Percentiles rank a stretch among this genome's conserved stretches.
Conservation (phyloP, 2,329 filamentous ascomycete species). For the Teratosphaeria nubilosa region DNA sequence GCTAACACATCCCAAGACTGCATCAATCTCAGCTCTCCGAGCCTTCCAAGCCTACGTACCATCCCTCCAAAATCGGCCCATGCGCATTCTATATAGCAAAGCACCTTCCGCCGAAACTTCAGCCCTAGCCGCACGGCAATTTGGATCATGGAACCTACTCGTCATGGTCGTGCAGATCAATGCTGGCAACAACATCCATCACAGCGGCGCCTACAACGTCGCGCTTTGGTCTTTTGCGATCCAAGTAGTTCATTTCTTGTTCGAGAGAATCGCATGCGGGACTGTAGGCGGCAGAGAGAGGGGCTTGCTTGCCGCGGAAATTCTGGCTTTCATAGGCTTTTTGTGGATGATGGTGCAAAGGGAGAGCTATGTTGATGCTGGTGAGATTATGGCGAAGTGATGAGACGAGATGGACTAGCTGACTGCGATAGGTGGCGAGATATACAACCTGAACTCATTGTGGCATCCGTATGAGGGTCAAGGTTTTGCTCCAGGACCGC, state of each 20-base stretch:
- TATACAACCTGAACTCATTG: neutral
- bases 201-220: constrained; percentile 1
- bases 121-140: constrained; percentile 1
- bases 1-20: neutral
- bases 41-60: constrained; percentile 1
- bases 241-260: neutral
- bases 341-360: constrained; percentile 1
- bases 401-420: neutral
- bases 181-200: neutral
- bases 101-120: neutral
- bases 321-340: neutral
- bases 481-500: neutral
- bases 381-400: neutral
- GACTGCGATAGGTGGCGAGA: neutral
- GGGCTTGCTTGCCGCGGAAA: constrained; percentile 1
- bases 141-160: constrained; percentile 1
- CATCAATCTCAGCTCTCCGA: neutral
- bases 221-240: constrained; percentile 1
- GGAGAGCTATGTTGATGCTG: neutral
- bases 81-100: neutral
- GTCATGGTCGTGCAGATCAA: constrained; percentile 1
- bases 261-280: neutral
- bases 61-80: neutral
- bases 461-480: neutral
- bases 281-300: neutral